Conservation (phyloP, 75 land plant species). For the Sequoia sempervirens region DNA sequence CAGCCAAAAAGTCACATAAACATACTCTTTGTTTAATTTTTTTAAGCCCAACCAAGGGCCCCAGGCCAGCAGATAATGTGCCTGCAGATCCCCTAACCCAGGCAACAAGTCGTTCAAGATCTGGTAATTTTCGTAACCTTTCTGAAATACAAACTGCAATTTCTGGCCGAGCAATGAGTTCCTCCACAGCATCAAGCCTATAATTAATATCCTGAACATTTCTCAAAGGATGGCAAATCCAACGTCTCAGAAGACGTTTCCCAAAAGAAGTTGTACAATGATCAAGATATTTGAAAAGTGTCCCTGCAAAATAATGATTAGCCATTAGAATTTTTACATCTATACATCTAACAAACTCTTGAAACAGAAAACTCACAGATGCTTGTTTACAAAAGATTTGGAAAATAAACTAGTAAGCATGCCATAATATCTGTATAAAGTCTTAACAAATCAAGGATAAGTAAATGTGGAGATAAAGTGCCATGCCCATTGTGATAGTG, state of each 20-base stretch:
- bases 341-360: neutral
- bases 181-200: conserved; percentile 73
- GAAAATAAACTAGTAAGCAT: neutral
- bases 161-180: conserved; percentile 39
- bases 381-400: neutral
- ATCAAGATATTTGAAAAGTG: conserved; percentile 70
- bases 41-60: conserved; percentile 53
- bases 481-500: neutral
- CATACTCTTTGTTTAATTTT: conserved; percentile 47
- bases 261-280: conserved; percentile 80
- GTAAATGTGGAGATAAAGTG: neutral
- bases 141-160: conserved; percentile 29
- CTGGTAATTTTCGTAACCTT: conserved; percentile 66
- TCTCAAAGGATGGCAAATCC: conserved; percentile 95
- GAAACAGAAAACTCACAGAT: neutral
- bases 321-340: neutral
- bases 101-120: conserved; percentile 81
- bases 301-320: conserved; percentile 48
- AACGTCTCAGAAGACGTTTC: conserved; percentile 81
- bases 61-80: conserved; percentile 33
- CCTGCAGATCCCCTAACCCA: conserved; percentile 51
- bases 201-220: conserved; percentile 51
- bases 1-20: neutral
- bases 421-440: neutral
- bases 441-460: neutral